Conservation (phyloP, 805 yeast genomes). For the Isabelozyma gotoi region DNA sequence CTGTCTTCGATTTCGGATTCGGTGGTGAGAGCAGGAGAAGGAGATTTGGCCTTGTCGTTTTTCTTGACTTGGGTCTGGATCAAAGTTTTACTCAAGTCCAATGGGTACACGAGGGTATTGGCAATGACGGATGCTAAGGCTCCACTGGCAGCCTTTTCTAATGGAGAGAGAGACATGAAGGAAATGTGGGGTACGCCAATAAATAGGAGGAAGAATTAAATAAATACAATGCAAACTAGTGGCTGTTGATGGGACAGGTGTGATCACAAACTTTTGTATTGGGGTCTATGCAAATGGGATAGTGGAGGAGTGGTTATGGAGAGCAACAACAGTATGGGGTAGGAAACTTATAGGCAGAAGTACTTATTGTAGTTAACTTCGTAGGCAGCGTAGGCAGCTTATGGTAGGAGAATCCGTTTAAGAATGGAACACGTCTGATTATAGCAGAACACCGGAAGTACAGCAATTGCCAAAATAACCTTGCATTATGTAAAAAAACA, state of each 20-base stretch:
- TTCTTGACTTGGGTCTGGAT: constrained; percentile 66
- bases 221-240: background rate
- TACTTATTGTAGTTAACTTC: too few relatives aligned
- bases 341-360: too few relatives aligned
- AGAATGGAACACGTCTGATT: too few relatives aligned
- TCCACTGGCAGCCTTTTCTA: constrained; percentile 81
- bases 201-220: constrained; percentile 1
- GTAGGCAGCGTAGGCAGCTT: too few relatives aligned
- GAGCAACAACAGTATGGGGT: too few relatives aligned
- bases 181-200: background rate
- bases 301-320: background rate
- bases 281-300: background rate
- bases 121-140: constrained; percentile 82
- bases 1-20: constrained; percentile 4
- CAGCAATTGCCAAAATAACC: too few relatives aligned
- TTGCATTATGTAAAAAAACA: too few relatives aligned
- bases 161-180: constrained; percentile 54
- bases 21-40: constrained; percentile 2
- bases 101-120: constrained; percentile 75
- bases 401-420: too few relatives aligned
- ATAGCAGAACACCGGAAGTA: too few relatives aligned
- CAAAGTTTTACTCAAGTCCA: constrained; percentile 74
- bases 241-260: background rate
- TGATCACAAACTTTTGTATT: background rate
- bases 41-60: constrained; percentile 7